Evolutionary conservation across 1,284 basidiomycete genomes (phyloP), one percentile per base, ranked within the genome.

Genomic region (Fomitopsis betulina): DNA sequence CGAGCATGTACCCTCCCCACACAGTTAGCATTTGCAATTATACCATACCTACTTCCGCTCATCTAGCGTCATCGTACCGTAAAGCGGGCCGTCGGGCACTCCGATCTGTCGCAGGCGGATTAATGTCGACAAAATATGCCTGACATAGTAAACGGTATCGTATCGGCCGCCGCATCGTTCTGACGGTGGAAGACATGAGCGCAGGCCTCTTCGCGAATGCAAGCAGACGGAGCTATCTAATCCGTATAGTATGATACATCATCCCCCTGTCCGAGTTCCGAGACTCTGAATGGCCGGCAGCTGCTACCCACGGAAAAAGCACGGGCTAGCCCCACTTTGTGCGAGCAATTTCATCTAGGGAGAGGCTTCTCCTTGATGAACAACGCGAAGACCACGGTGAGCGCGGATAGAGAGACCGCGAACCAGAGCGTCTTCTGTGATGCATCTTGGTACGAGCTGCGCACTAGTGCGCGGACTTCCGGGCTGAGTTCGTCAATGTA

Each of bases 331-430:
- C 19, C 21, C 39, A 42, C 21, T 42, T 6, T 47, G 40, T 15
- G 10, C 40, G 13, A 27, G 15, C 21, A 15, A 33, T 23, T 53
- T n/a, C 54, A 65, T n/a, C 65, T 65, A 17, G 65, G 62, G 32
- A 83, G 65, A 8, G 74, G 62, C 62, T 78, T 81, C 64, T 84
- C 83, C 58, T 76, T 79, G 54, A 85, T 80, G 57, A 81, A 85
- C 7, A 78, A 57, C 4, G 80, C 76, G 1, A 76, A 71, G 7
- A 82, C 27, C 5, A 80, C 63, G 0, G 77, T 74, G 37, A 71
- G 70, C 5, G 65, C 69, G 2, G 76, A 75, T 66, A 81, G 68
- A 4, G 59, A 64, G 9, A 77, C 72, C 0, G 75, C 73, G 63
- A 84, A 82, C 65, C 72, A 75, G 62, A 85, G 76, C 3, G 79